Evolutionary conservation across 1,284 basidiomycete genomes (phyloP), one percentile per base, ranked within the genome.

Genomic region (Vanrija sp.): DNA sequence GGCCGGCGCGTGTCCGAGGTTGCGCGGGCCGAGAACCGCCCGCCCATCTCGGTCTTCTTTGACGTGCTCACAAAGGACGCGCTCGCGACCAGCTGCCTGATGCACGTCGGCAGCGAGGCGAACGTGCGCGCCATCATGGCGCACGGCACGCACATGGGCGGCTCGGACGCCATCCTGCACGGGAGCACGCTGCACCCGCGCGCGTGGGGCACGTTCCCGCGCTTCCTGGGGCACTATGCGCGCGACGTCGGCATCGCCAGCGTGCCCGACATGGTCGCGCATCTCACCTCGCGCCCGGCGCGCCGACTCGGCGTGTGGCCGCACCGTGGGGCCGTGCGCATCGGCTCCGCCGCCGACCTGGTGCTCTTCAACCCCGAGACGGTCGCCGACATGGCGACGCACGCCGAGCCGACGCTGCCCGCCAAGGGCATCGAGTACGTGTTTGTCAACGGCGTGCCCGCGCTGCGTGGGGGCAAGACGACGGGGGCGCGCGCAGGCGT

Each of bases 81-180:
- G 21, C 61, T 76, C 4, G 63, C 65, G 3, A 76, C 74, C 0
- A 65, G 64, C 23, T 71, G 66, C 46, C 42, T 76, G 42, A 69
- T 75, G 68, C 74, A 76, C 55, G 65, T 72, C 8, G 74, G 74
- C 3, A 65, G 75, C 53, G 74, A 76, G 55, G 71, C 71, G 47
- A 76, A 76, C 54, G 74, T 76, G 15, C 62, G 60, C 51, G 23
- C 34, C 38, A 75, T 76, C 43, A 71, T 76, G 71, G 40, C 49
- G 38, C 72, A 75, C 55, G 54, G 57, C 21, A 65, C 62, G 28
- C 73, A 75, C 52, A 69, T 67, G 55, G 56, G 60, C 3, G 73
- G 73, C 16, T 67, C 63, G 44, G 74, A 76, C 65, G 73, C 61
- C 3, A 73, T 73, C 40, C 52, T 72, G 44, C 72, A 75, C 54